phyloP scores from a whole-genome alignment of 805 yeast species.

The Torulaspora quercuum region DNA sequence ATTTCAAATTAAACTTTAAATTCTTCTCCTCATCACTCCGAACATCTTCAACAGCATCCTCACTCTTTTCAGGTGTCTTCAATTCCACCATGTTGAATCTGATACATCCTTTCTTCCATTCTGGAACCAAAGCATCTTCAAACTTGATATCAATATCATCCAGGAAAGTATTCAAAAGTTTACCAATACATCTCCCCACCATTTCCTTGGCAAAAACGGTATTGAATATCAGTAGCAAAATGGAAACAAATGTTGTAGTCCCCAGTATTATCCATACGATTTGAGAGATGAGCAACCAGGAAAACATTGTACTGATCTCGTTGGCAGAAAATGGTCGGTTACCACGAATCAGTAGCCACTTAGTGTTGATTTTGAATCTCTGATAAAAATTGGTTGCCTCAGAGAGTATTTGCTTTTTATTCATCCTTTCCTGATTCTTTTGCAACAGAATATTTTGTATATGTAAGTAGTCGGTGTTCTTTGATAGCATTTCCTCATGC shows the following conservation, averaged over 20 bases:
- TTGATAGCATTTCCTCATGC: slow-evolving; percentile 18
- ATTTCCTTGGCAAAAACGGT: slow-evolving; percentile 85
- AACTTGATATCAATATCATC: slow-evolving; percentile 78
- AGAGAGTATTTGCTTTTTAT: slow-evolving; percentile 40
- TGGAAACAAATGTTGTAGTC: slow-evolving; percentile 86
- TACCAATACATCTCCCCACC: slow-evolving; percentile 79
- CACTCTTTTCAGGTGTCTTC: slow-evolving; percentile 50
- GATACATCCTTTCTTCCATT: slow-evolving; percentile 84
- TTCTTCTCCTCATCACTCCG: slow-evolving; percentile 9
- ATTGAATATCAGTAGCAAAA: slow-evolving; percentile 68
- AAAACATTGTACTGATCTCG: slow-evolving; percentile 80
- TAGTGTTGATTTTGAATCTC: slow-evolving; percentile 51
- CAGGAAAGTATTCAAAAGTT: slow-evolving; percentile 62
- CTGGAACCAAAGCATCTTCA: slow-evolving; percentile 87
- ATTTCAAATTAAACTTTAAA: slow-evolving; percentile 71
- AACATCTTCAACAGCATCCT: slow-evolving; percentile 6
- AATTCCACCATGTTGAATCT: slow-evolving; percentile 70
- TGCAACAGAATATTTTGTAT: slow-evolving; percentile 23
- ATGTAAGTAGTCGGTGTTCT: slow-evolving; percentile 26
- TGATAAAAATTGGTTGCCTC: slow-evolving; percentile 44
- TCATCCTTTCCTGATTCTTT: slow-evolving; percentile 25
- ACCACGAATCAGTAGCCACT: slow-evolving; percentile 74
- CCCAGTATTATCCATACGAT: slow-evolving; percentile 73
- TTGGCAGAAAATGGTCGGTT: slow-evolving; percentile 84
- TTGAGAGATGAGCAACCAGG: slow-evolving; percentile 89